Evolutionary conservation across 495 filamentous ascomycete species (phyloP).

Genomic region (Gamarada debralockiae): DNA sequence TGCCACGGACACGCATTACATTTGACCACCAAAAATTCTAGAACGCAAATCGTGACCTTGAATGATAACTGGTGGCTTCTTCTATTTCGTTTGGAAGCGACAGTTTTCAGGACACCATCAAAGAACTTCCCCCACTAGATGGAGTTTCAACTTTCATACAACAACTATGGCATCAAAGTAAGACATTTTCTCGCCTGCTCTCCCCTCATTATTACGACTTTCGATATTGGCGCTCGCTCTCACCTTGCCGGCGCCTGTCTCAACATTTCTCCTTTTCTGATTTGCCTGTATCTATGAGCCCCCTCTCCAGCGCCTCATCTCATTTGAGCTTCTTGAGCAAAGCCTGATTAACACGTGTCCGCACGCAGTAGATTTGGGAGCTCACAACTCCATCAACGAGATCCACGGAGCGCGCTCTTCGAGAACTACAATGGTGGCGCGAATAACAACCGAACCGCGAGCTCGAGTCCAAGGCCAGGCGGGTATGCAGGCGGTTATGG

Average conservation of each 20-base stretch:
- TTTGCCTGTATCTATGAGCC: no score
- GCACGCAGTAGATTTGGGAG: slow-evolving; percentile 4
- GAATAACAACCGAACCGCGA: slow-evolving; percentile 48
- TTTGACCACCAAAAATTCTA: neutral
- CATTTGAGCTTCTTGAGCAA: neutral
- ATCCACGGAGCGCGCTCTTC: slow-evolving; percentile 86
- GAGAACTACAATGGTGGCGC: slow-evolving; percentile 70
- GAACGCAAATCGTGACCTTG: no score
- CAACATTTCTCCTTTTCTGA: neutral
- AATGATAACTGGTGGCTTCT: slow-evolving; percentile 5
- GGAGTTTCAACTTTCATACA: neutral
- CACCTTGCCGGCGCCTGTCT: neutral
- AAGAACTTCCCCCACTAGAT: neutral
- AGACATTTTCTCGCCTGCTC: slow-evolving; percentile 1
- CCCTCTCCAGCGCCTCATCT: no score
- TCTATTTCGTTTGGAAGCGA: slow-evolving; percentile 3
- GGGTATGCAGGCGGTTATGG: slow-evolving; percentile 49
- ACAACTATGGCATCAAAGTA: slow-evolving; percentile 33
- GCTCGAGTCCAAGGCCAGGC: slow-evolving; percentile 38
- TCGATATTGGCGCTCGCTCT: neutral
- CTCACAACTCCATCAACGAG: slow-evolving; percentile 71
- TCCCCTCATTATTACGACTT: neutral
- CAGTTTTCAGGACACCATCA: neutral
- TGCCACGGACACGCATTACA: no score
- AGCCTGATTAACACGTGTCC: neutral